Conservation (phyloP, 306 rosid genomes). For the Geum urbanum region DNA sequence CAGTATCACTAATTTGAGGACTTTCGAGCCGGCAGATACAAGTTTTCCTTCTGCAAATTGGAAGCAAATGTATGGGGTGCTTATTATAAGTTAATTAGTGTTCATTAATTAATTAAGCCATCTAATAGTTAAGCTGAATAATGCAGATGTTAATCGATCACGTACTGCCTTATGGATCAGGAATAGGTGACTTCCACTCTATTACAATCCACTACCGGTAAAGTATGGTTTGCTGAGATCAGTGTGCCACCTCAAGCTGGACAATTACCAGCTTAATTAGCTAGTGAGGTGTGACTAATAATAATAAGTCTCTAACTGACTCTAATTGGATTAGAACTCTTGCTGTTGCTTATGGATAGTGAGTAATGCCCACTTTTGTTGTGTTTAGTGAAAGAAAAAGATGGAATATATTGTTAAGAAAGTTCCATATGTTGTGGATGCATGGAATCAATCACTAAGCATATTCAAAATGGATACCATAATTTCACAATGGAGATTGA, state of each 20-base stretch:
- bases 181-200: background rate
- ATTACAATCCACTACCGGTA: background rate
- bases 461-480: background rate
- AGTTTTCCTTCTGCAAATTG: background rate
- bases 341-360: conserved; percentile 1
- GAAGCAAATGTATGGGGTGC: background rate
- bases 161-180: background rate
- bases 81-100: background rate
- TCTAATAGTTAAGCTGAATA: background rate
- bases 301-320: background rate
- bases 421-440: too few relatives aligned
- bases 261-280: background rate
- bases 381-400: background rate
- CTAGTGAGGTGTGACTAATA: conserved; percentile 2
- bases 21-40: background rate
- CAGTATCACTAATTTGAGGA: too few relatives aligned
- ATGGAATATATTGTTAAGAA: background rate
- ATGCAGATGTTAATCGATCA: background rate
- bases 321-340: background rate
- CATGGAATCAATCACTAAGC: background rate
- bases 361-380: background rate
- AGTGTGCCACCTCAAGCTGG: background rate
- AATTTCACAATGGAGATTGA: background rate
- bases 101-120: background rate
- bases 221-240: background rate